Evolutionary conservation across 2,329 filamentous ascomycete genomes (phyloP), one percentile per base, ranked within the genome.

Genomic region (Bipolaris gigantea): DNA sequence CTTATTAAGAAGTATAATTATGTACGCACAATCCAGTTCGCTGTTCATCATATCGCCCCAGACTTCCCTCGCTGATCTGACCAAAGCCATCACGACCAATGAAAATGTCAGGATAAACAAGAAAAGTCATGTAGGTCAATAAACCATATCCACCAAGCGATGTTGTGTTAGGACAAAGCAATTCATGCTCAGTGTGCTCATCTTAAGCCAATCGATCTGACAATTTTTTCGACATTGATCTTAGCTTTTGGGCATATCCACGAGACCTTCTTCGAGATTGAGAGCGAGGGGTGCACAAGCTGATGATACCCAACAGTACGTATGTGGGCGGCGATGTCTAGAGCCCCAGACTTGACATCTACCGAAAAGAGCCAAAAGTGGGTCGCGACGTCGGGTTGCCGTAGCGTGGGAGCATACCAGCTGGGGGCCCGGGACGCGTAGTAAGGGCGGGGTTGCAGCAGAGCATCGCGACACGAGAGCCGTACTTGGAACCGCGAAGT

Each of bases 391-490:
- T 55, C 53, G 65, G 53, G 58, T 58, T 67, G 59, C 60, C 67
- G 62, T 72, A 73, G 56, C 72, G 73, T 59, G 70, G 67, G 40
- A 75, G 53, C 60, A 79, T 68, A 41, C 90, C 89, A 63, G 86
- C 84, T 27, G 90, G 89, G 61, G 92, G 91, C 38, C 92, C 93
- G 57, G 93, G 92, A 50, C 92, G 90, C 65, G 92, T 97, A 48
- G 89, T 85, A 64, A 92, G 86, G 43, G 90, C 91, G 34, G 92
- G 93, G 75, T 97, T 97, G 77, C 91, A 96, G 80, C 95, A 99
- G 50, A 99, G 88, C 93, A 99, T 97, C 30, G 94, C 94, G 59
- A 99, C 94, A 53, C 94, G 90, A 55, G 94, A 99, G 57, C 94
- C 94, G 73, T 97, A 99, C 76, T 99, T 99, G 70, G 94, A 97